Evolutionary conservation across 1,284 basidiomycete species (phyloP), one percentile per base, ranked within the genome.

Genomic region (Microstroma glucosiphilum): DNA sequence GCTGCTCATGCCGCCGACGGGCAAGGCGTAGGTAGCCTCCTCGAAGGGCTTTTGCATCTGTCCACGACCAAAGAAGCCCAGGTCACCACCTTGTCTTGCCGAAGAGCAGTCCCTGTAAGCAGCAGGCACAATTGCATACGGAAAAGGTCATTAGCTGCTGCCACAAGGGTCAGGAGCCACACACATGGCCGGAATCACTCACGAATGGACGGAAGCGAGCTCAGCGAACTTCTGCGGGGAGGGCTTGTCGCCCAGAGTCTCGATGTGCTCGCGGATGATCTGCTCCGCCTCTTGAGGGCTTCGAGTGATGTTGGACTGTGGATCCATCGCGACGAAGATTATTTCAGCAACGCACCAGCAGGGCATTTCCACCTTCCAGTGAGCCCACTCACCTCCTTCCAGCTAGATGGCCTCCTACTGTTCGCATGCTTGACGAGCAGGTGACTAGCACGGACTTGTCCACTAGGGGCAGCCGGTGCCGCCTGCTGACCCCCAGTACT

Each of bases 41-140:
- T 97, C 93, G 77, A 99, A 99, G 23, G 91, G 87, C 81, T 91
- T 92, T 82, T 99, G 96, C 96, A 99, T 99, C 83, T 91, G 88
- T 1, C 89, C 90, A 15, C 82, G 85, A 1, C 84, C 85, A 77
- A 99, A 99, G 82, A 83, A 85, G 3, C 96, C 81, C 42, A 79
- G 71, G 57, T 79, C 77, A 53, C 77, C 77, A 40, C 77, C 77
- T 2, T 63, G 60, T 25, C 61, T 60, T 23, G 77, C 77, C 1
- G 77, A 79, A 0, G 76, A 77, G 65, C 77, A 79, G 68, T 79
- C 77, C 37, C 76, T 77, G 67, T 55, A 6, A 17, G 26, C 17
- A 40, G 13, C 3, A 55, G 1, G n/a, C n/a, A n/a, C n/a, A n/a
- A 43, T 49, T 8, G 6, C 6, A n/a, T 23, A 40, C 51, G 19